Conservation (phyloP, 1,284 basidiomycete genomes). For the Austroboletus novae-zelandiae region DNA sequence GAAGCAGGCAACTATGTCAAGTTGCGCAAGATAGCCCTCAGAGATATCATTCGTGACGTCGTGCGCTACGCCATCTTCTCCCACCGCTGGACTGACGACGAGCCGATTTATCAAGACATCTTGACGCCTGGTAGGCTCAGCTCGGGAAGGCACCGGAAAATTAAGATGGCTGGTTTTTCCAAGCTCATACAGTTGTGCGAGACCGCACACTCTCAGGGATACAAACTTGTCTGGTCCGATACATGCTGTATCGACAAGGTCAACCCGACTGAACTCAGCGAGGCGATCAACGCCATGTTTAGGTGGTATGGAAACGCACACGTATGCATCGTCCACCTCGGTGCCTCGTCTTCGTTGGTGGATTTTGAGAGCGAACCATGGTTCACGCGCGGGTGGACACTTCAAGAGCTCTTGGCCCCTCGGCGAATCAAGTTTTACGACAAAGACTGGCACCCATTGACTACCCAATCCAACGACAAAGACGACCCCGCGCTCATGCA, state of each 20-base stretch:
- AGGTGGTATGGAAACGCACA: conserved; percentile 27
- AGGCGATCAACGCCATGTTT: conserved; percentile 30
- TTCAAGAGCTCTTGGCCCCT: conserved; percentile 17
- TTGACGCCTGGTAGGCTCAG: not conserved
- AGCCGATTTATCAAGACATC: conserved; percentile 25
- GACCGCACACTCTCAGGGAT: conserved; percentile 16
- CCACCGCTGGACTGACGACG: conserved; percentile 26
- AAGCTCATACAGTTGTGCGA: conserved; percentile 23
- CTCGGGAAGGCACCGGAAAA: not conserved
- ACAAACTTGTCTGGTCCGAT: conserved; percentile 25
- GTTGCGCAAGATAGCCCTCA: conserved; percentile 10
- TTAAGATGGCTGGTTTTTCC: conserved; percentile 6
- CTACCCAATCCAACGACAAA: conserved; percentile 15
- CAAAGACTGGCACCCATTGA: conserved; percentile 21
- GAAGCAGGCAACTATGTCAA: conserved; percentile 17
- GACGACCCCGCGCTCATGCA: conserved; percentile 8
- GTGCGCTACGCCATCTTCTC: conserved; percentile 27
- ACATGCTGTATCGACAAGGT: conserved; percentile 7
- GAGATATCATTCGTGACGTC: conserved; percentile 19
- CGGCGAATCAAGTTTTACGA: conserved; percentile 27
- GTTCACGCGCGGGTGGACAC: conserved; percentile 11
- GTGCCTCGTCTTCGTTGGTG: conserved; percentile 7
- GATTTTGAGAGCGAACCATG: conserved; percentile 24
- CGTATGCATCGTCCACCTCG: conserved; percentile 28
- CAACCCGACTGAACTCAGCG: conserved; percentile 22